Percentiles rank a stretch among this genome's conserved stretches.
Evolutionary conservation across 208 protist genomes (phyloP).

Genomic region (Trypanosoma melophagium): DNA sequence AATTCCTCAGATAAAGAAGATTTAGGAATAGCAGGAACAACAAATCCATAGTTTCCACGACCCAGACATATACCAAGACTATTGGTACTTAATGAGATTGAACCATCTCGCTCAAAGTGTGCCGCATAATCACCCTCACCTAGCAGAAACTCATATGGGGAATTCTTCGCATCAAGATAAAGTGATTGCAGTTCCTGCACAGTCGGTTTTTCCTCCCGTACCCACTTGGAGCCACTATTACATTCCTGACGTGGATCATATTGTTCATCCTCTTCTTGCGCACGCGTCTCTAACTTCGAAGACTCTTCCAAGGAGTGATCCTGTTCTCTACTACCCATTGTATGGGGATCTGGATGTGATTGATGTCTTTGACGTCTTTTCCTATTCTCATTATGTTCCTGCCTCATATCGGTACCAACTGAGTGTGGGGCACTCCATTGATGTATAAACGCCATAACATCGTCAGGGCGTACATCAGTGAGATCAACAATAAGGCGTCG

Average conservation of each 20-base stretch:
- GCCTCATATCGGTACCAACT: not conserved
- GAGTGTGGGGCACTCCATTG: slow-evolving; percentile 11
- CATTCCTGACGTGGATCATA: not conserved
- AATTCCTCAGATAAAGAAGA: not conserved
- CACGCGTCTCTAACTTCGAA: not conserved
- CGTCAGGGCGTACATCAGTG: slow-evolving; percentile 5
- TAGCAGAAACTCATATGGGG: slow-evolving; percentile 14
- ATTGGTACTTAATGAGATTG: slow-evolving; percentile 2
- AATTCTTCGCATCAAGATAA: slow-evolving; percentile 7
- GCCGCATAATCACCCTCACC: not conserved
- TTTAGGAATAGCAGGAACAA: slow-evolving; percentile 14
- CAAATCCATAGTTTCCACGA: slow-evolving; percentile 28
- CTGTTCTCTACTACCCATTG: too few relatives aligned
- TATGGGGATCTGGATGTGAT: too few relatives aligned
- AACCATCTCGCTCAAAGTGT: not conserved
- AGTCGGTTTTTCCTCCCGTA: not conserved
- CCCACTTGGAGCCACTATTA: not conserved
- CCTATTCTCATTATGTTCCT: not conserved
- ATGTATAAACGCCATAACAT: slow-evolving; percentile 26
- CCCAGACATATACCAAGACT: slow-evolving; percentile 3
- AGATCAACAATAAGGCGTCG: slow-evolving; percentile 20
- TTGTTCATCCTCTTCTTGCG: too few relatives aligned
- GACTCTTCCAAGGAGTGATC: not conserved
- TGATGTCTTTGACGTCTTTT: too few relatives aligned
- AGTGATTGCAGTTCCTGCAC: slow-evolving; percentile 5